Evolutionary conservation across 2,329 filamentous ascomycete species (phyloP).

Genomic region (Aspergillus vadensis): DNA sequence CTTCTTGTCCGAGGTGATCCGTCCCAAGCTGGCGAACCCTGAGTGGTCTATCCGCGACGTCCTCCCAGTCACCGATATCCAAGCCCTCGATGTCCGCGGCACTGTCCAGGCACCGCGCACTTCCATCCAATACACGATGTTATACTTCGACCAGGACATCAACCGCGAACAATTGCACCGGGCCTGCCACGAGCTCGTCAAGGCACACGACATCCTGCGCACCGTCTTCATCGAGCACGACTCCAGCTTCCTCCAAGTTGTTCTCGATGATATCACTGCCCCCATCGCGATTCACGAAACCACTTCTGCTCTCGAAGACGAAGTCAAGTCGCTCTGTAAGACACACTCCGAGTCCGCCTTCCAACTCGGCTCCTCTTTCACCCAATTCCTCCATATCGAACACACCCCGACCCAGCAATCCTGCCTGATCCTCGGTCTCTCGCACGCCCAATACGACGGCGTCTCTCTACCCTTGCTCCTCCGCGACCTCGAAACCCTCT

Average conservation of each 20-base stretch:
- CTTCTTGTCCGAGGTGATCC: conserved; percentile 51
- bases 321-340: conserved; percentile 53
- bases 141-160: conserved; percentile 57
- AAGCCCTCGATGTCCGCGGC: conserved; percentile 60
- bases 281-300: conserved; percentile 52
- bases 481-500: conserved; percentile 58
- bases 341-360: conserved; percentile 56
- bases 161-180: conserved; percentile 50
- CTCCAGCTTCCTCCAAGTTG: conserved; percentile 54
- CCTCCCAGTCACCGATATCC: conserved; percentile 59
- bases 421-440: conserved; percentile 58
- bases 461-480: conserved; percentile 63
- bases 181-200: conserved; percentile 51
- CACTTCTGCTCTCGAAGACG: conserved; percentile 47
- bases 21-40: conserved; percentile 51
- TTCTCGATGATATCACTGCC: conserved; percentile 54
- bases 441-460: conserved; percentile 68
- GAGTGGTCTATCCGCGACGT: conserved; percentile 57
- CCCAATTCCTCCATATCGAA: conserved; percentile 56
- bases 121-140: conserved; percentile 64
- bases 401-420: conserved; percentile 29
- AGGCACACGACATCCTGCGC: conserved; percentile 62
- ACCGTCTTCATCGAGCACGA: conserved; percentile 62
- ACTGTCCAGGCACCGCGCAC: conserved; percentile 62
- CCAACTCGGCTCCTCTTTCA: conserved; percentile 59